These are phyloP conservation scores for Cutaneotrichosporon daszewskae DNA, from an alignment of 1,284 basidiomycete species.

Conservation along the genomic window DNA sequence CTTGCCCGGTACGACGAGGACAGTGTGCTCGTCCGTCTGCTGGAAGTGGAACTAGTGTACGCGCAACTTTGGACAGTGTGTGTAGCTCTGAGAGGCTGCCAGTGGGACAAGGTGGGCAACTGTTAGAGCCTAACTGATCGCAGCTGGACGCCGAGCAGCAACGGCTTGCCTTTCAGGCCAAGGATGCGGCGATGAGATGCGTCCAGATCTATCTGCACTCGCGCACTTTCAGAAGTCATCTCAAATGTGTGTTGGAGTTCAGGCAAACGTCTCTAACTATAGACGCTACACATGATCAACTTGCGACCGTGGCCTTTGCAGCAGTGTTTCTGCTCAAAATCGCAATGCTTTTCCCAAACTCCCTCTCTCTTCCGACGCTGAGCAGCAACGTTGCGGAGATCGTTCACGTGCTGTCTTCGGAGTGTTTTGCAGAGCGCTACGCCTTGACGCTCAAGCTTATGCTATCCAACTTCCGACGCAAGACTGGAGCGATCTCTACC, in stretches of 20 bases:
- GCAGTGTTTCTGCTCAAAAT: constrained; percentile 85
- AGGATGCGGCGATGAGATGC: constrained; percentile 80
- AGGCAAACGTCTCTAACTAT: not conserved
- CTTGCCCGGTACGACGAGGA: constrained; percentile 68
- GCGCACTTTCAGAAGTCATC: constrained; percentile 32
- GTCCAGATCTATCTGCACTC: constrained; percentile 50
- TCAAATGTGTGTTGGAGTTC: constrained; percentile 35
- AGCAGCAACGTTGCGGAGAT: constrained; percentile 41
- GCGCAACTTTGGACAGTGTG: constrained; percentile 91
- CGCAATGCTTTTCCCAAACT: constrained; percentile 42
- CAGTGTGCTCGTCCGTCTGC: constrained; percentile 67
- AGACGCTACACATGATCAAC: constrained; percentile 86
- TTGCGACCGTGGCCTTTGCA: constrained; percentile 86
- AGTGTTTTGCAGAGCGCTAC: constrained; percentile 56
- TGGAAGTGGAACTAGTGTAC: constrained; percentile 80
- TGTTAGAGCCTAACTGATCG: not conserved
- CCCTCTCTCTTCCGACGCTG: constrained; percentile 32
- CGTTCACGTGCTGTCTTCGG: constrained; percentile 39
- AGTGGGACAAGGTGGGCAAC: constrained; percentile 80
- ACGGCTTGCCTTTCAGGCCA: constrained; percentile 87
- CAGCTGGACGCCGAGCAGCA: constrained; percentile 69
- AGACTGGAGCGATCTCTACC: constrained; percentile 64
- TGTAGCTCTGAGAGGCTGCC: constrained; percentile 78
- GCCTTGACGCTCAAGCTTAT: constrained; percentile 82
- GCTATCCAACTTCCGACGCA: constrained; percentile 79